Conservation (phyloP, 2,329 filamentous ascomycete genomes). For the Cladophialophora immunda region DNA sequence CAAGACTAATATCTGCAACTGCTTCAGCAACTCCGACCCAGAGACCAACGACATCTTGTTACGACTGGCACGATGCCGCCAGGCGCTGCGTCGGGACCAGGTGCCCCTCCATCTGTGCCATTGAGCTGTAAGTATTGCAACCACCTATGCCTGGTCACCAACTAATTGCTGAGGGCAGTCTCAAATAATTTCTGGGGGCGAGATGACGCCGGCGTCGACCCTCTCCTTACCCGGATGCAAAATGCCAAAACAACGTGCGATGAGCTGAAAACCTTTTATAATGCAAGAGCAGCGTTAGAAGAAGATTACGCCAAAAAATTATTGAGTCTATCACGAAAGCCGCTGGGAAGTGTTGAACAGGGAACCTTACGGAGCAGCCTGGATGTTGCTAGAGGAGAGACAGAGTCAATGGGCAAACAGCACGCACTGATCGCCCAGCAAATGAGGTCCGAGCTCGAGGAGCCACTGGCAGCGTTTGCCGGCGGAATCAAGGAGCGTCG, state of each 20-base stretch:
- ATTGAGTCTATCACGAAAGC: constrained; percentile 83
- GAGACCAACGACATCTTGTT: not conserved
- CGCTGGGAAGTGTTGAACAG: constrained; percentile 85
- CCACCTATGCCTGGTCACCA: not conserved
- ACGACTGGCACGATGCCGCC: constrained; percentile 29
- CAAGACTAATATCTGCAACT: not conserved
- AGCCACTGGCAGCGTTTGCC: constrained; percentile 88
- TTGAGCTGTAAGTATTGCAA: constrained; percentile 35
- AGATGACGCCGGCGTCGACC: constrained; percentile 93
- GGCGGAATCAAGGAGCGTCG: constrained; percentile 95
- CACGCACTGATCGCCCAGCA: constrained; percentile 89
- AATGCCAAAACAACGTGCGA: constrained; percentile 93
- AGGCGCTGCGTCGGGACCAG: constrained; percentile 31
- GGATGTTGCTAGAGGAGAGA: constrained; percentile 86
- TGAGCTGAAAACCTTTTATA: constrained; percentile 91
- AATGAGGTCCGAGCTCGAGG: constrained; percentile 96
- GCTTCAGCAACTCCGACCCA: not conserved
- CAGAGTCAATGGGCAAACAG: constrained; percentile 92
- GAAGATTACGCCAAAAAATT: constrained; percentile 95
- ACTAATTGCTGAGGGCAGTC: constrained; percentile 51
- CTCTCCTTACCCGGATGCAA: constrained; percentile 92
- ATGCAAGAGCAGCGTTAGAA: constrained; percentile 88
- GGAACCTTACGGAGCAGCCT: constrained; percentile 85
- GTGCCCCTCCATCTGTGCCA: constrained; percentile 39
- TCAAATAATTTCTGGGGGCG: constrained; percentile 99